Evolutionary conservation across 2,329 filamentous ascomycete genomes (phyloP).

Genomic region (Penicillium sp.): DNA sequence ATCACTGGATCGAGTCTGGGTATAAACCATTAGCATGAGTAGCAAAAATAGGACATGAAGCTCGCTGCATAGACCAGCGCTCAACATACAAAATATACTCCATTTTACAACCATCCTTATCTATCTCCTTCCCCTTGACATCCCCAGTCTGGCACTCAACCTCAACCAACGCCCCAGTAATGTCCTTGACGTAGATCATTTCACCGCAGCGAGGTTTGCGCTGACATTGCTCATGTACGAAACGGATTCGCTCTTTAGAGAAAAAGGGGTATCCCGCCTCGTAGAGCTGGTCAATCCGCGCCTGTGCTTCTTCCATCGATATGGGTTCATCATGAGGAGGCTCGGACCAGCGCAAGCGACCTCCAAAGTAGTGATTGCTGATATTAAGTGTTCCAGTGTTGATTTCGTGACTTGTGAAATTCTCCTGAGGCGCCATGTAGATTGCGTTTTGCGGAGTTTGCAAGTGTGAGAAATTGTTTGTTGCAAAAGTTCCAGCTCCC

Average conservation of each 20-base stretch:
- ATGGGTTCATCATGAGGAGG: slow-evolving; percentile 8
- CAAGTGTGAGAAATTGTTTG: not conserved
- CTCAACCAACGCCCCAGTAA: slow-evolving; percentile 16
- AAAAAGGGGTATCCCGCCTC: slow-evolving; percentile 30
- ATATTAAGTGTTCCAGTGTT: not conserved
- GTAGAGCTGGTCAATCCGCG: slow-evolving; percentile 27
- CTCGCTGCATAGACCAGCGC: no score
- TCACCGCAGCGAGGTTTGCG: slow-evolving; percentile 18
- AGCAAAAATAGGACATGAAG: no score
- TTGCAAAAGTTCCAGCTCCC: not conserved
- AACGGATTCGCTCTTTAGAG: slow-evolving; percentile 17
- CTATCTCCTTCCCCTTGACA: not conserved
- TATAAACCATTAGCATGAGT: not conserved
- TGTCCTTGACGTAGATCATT: slow-evolving; percentile 20
- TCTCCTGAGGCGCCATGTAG: not conserved
- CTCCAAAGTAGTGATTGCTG: slow-evolving; percentile 4
- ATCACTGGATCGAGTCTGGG: slow-evolving; percentile 9
- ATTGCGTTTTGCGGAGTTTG: not conserved
- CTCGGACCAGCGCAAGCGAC: slow-evolving; percentile 10
- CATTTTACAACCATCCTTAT: not conserved
- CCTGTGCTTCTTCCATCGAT: slow-evolving; percentile 20
- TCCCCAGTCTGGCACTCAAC: slow-evolving; percentile 11
- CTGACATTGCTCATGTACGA: slow-evolving; percentile 14
- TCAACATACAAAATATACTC: slow-evolving; percentile 6
- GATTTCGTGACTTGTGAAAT: not conserved